phyloP scores from a whole-genome alignment of 257 asterid species.

The Solanum corneliomulleri region DNA sequence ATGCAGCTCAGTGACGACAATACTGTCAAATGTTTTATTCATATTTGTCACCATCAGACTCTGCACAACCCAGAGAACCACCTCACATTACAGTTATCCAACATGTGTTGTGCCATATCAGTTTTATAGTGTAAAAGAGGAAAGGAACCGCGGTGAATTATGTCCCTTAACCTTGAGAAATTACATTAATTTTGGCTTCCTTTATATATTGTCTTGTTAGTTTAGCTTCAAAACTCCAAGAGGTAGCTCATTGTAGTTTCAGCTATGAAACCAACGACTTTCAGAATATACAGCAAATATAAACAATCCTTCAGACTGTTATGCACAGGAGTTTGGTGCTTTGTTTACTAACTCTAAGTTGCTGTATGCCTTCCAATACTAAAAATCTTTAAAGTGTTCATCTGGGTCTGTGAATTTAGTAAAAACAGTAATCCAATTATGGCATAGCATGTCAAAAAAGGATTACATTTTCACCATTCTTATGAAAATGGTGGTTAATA shows the following conservation, averaged over 20 bases:
- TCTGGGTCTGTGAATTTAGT: not conserved
- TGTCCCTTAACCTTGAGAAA: not conserved
- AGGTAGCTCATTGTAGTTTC: not conserved
- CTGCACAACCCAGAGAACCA: not conserved
- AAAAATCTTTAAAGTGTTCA: not conserved
- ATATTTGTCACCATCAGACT: not conserved
- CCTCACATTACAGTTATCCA: not conserved
- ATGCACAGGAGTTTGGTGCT: not conserved
- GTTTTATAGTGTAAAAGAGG: not conserved
- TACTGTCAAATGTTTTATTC: not conserved
- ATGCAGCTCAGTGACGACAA: not conserved
- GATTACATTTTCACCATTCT: not conserved
- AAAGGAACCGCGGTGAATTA: not conserved
- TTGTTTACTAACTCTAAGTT: not conserved
- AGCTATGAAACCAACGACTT: not conserved
- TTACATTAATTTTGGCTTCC: not conserved
- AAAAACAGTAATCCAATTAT: not conserved
- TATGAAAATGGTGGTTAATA: too few species aligned
- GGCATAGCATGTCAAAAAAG: not conserved
- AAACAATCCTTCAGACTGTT: conserved; percentile 7
- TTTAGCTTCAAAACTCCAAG: not conserved
- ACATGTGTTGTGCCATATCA: not conserved
- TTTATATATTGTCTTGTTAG: not conserved
- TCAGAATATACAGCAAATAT: not conserved
- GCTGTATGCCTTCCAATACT: not conserved